Evolutionary conservation across 129 eudicot genomes (phyloP).

Genomic region (Glebionis coronaria): DNA sequence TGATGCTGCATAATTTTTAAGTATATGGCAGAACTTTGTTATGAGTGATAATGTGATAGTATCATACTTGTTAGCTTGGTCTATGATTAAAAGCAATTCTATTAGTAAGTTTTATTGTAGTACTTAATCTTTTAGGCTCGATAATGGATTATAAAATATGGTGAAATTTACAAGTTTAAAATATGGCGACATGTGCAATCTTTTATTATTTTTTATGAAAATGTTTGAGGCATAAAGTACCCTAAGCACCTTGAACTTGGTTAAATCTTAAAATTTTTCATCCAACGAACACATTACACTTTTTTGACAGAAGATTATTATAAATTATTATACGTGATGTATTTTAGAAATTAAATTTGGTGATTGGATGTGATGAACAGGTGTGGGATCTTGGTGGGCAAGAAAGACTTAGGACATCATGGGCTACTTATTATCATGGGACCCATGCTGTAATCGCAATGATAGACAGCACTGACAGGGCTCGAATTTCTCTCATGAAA

Average conservation of each 20-base stretch:
- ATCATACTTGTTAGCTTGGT: neutral
- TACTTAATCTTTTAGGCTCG: neutral
- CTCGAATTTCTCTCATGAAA: too few species aligned
- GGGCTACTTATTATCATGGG: constrained; percentile 98
- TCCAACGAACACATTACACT: neutral
- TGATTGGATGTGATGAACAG: constrained; percentile 27
- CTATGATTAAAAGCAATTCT: neutral
- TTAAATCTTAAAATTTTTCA: too few species aligned
- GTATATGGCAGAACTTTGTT: neutral
- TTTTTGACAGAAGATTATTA: too few species aligned
- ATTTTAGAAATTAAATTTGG: too few species aligned
- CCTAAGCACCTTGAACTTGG: neutral
- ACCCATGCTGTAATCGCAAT: too few species aligned
- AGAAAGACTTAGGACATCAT: constrained; percentile 84
- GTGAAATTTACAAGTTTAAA: neutral
- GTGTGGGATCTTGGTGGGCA: constrained; percentile 99
- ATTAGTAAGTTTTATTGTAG: neutral
- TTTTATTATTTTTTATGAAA: neutral
- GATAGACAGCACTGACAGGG: too few species aligned
- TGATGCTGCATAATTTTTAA: neutral
- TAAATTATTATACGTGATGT: too few species aligned
- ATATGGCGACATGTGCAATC: neutral
- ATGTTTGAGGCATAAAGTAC: neutral
- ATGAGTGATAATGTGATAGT: neutral
- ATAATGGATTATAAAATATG: neutral